Evolutionary conservation across 352 stramenopile species (phyloP), one percentile per base, ranked within the genome.

Genomic region (Elongisporangium undulatum): DNA sequence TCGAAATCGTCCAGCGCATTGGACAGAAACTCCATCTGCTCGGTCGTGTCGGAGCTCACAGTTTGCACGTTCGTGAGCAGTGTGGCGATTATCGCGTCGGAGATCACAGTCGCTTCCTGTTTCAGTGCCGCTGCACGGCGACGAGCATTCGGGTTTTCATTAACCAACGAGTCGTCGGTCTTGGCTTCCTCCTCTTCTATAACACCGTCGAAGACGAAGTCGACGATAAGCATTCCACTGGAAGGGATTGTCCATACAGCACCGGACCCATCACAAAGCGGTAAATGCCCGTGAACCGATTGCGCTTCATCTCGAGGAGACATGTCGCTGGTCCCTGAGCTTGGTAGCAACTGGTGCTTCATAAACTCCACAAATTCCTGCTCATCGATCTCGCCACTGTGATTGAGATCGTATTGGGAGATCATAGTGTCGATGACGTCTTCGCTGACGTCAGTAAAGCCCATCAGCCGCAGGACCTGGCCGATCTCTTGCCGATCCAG

Each of bases 281-380:
- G 62, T 4, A 59, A 61, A 2, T 45, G 34, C 13, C 34, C 34
- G 12, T 45, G 34, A 45, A 45, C 34, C 13, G 34, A 45, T 12
- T 16, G 34, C 34, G 5, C 34, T 45, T 45, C 34, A 45, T 4
- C 17, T 16, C 10, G 34, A 15, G 34, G 34, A 45, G 34, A 45
- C 9, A 3, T 45, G 34, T 45, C 34, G 34, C 12, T 45, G 2
- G 13, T 45, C 17, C 34, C 34, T 17, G 34, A 15, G n/a, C n/a
- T 62, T 8, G 56, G 61, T 1, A 85, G 55, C 1, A 89, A 48
- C 29, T 87, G 73, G 2, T 61, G 68, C 49, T 78, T 87, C 76
- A 92, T 88, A 48, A 90, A 89, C 34, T 90, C 77, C 24, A 92
- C 63, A 20, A 92, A 90, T 26, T 92, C 83, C 38, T 79, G 64